These are phyloP conservation scores for Corniculantispora saksenae DNA, from an alignment of 2,329 filamentous ascomycete genomes.

Conservation along the genomic window DNA sequence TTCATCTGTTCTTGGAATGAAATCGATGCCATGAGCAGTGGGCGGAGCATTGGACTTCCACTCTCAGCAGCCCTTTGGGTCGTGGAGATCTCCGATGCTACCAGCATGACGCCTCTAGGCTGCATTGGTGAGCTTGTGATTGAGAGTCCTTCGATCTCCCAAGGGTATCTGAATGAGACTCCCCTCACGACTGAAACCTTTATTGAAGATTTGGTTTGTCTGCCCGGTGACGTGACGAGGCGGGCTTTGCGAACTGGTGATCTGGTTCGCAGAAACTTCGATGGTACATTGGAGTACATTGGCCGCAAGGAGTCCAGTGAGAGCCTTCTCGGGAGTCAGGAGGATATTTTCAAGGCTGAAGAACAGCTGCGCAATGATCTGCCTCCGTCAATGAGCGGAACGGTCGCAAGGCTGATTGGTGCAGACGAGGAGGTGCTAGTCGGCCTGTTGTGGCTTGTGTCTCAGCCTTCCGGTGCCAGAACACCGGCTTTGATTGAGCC, in stretches of 20 bases:
- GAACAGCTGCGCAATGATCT: neutral
- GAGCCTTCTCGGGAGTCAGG: too few relatives aligned
- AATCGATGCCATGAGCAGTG: neutral
- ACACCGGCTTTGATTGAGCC: neutral
- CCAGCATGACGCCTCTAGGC: slow-evolving; percentile 36
- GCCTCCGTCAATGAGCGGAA: neutral
- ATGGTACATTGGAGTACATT: neutral
- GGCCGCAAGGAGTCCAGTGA: neutral
- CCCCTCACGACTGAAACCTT: slow-evolving; percentile 6
- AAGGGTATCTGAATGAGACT: slow-evolving; percentile 30
- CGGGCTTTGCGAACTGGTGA: neutral
- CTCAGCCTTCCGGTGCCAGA: neutral
- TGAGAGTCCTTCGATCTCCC: slow-evolving; percentile 53
- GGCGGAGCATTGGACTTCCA: neutral
- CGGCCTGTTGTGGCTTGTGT: neutral
- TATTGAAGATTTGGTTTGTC: slow-evolving; percentile 7
- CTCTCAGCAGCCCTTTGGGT: neutral
- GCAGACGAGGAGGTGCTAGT: neutral
- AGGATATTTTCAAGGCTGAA: neutral
- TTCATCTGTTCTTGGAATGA: neutral
- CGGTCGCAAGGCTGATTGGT: neutral
- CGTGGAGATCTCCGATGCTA: neutral
- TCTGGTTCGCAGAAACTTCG: neutral
- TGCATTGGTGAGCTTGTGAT: slow-evolving; percentile 44
- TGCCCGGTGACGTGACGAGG: neutral